Percentiles rank a stretch among this genome's conserved stretches.
phyloP scores from a whole-genome alignment of 495 filamentous ascomycete species.

The Zalerion maritima region DNA sequence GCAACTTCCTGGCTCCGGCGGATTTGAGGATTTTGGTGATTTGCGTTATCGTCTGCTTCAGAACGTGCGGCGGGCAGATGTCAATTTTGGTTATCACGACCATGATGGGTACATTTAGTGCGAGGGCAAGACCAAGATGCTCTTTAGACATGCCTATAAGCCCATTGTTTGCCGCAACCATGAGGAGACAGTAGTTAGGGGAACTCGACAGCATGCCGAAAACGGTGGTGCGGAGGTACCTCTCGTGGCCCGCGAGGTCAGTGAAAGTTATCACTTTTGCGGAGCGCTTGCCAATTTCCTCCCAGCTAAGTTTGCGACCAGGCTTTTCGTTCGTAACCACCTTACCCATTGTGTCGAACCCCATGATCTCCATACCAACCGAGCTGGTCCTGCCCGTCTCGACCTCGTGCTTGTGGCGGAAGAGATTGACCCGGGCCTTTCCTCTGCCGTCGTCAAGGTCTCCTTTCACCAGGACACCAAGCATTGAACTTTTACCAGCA shows the following conservation, averaged over 20 bases:
- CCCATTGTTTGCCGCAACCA: conserved; percentile 98
- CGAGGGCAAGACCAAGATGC: conserved; percentile 88
- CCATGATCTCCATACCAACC: conserved; percentile 98
- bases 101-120: conserved; percentile 94
- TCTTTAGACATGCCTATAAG: conserved; percentile 97
- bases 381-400: conserved; percentile 91
- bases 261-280: conserved; percentile 96
- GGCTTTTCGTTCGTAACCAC: conserved; percentile 67
- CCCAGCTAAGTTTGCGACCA: conserved; percentile 78
- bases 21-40: conserved; percentile 85
- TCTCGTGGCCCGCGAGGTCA: conserved; percentile 89
- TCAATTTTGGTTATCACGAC: conserved; percentile 98
- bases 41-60: conserved; percentile 88
- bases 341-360: conserved; percentile 80
- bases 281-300: conserved; percentile 91
- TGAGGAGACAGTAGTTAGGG: conserved; percentile 93
- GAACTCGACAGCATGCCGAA: conserved; percentile 90
- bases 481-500: conserved; percentile 92
- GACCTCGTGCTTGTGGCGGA: conserved; percentile 94
- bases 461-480: conserved; percentile 92
- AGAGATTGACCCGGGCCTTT: conserved; percentile 89
- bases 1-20: conserved; percentile 86
- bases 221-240: conserved; percentile 89
- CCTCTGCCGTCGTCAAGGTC: conserved; percentile 89
- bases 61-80: conserved; percentile 91